These are phyloP conservation scores for Suillus subalutaceus DNA, from an alignment of 768 basidiomycete species.

Conservation along the genomic window DNA sequence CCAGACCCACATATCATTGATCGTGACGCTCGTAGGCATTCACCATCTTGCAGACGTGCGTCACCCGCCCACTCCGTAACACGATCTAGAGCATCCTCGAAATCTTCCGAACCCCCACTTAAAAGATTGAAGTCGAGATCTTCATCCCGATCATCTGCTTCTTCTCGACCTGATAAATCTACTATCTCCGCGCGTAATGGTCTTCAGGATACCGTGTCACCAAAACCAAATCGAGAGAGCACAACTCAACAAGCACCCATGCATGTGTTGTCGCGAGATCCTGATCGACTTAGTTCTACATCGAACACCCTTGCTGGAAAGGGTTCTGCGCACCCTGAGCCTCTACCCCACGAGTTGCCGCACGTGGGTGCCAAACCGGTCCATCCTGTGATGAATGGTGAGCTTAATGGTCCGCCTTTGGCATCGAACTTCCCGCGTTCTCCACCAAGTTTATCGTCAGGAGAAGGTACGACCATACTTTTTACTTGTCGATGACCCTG, in stretches of 20 bases:
- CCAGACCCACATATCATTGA: conserved; percentile 23
- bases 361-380: conserved; percentile 24
- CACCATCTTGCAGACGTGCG: conserved; percentile 16
- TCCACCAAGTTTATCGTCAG: not conserved
- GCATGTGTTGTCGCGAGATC: not conserved
- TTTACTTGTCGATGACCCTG: conserved; percentile 7
- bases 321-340: conserved; percentile 17
- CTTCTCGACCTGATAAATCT: conserved; percentile 22
- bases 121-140: conserved; percentile 47
- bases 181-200: conserved; percentile 28
- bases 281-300: conserved; percentile 10
- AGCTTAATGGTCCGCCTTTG: conserved; percentile 19
- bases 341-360: conserved; percentile 26
- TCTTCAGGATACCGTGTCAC: not conserved
- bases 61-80: conserved; percentile 22
- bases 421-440: conserved; percentile 3
- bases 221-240: conserved; percentile 3
- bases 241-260: not conserved
- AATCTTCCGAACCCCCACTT: conserved; percentile 32
- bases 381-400: conserved; percentile 16
- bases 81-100: conserved; percentile 31
- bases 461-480: not conserved
- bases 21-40: conserved; percentile 8
- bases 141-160: conserved; percentile 58
- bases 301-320: conserved; percentile 12